Percentiles rank a stretch among this genome's conserved stretches.
phyloP scores from a whole-genome alignment of 2,329 filamentous ascomycete species.

The Monascus ruber region DNA sequence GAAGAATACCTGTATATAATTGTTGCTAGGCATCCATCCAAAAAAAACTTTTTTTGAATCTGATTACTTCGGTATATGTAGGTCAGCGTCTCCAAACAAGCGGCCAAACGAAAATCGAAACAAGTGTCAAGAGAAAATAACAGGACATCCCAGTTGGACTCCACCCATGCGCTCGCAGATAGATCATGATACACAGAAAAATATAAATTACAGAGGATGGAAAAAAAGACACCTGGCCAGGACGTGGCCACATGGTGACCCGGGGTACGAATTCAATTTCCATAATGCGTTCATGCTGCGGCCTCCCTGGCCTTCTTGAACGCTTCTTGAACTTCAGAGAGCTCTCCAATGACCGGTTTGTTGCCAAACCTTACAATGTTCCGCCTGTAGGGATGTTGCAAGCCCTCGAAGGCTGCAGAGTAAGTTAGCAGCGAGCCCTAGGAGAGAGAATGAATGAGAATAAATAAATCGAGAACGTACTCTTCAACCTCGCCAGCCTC shows the following conservation, averaged over 20 bases:
- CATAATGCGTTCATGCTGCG: constrained; percentile 6
- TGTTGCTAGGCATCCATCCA: background rate
- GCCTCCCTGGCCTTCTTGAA: constrained; percentile 23
- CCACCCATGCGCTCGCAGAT: constrained; percentile 30
- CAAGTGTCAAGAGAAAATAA: constrained; percentile 4
- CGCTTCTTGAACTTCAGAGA: constrained; percentile 26
- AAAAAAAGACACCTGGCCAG: background rate
- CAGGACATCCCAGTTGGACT: constrained; percentile 17
- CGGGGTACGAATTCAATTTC: background rate
- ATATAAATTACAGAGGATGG: constrained; percentile 2
- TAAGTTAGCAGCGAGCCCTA: constrained; percentile 1
- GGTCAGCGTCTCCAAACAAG: background rate
- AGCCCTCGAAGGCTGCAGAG: constrained; percentile 70
- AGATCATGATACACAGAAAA: constrained; percentile 15
- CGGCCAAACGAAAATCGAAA: background rate
- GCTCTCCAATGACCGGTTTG: constrained; percentile 28
- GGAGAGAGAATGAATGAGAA: background rate
- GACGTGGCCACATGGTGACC: no score
- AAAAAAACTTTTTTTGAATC: background rate
- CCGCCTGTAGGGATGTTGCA: constrained; percentile 77
- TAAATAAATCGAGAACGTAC: constrained; percentile 29
- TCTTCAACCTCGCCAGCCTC: constrained; percentile 75
- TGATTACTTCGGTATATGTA: background rate
- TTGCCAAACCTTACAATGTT: constrained; percentile 69
- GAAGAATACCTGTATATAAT: constrained; percentile 5